phyloP scores from a whole-genome alignment of 2,329 filamentous ascomycete species.

The Talaromyces islandicus region DNA sequence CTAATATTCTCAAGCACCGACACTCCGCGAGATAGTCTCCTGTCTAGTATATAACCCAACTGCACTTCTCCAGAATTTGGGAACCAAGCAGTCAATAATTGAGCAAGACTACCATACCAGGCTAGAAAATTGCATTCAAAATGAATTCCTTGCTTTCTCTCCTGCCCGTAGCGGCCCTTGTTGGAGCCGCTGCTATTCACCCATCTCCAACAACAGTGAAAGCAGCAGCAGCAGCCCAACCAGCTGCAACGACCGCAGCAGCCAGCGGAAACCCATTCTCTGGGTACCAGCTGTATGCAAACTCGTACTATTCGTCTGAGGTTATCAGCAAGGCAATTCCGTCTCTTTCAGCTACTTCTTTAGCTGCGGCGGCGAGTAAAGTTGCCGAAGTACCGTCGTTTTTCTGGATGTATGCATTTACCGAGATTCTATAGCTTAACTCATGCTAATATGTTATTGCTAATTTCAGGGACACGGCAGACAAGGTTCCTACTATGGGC shows the following conservation, averaged over 20 bases:
- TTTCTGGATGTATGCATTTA: constrained; percentile 41
- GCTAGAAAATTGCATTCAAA: constrained; percentile 4
- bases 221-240: constrained; percentile 12
- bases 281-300: constrained; percentile 46
- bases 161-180: constrained; percentile 14
- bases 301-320: constrained; percentile 50
- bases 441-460: neutral
- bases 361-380: constrained; percentile 45
- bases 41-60: neutral
- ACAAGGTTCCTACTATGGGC: constrained; percentile 45
- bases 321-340: constrained; percentile 55
- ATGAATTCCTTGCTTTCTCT: constrained; percentile 18
- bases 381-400: constrained; percentile 49
- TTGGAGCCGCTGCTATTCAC: constrained; percentile 16
- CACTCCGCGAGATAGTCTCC: neutral
- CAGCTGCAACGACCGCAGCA: constrained; percentile 12
- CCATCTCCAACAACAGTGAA: constrained; percentile 12
- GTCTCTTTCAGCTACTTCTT: constrained; percentile 48
- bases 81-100: neutral
- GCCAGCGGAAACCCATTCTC: constrained; percentile 47
- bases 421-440: too few species aligned
- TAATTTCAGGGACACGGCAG: constrained; percentile 36
- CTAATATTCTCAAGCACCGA: neutral
- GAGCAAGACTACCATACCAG: neutral
- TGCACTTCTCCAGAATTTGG: neutral